Evolutionary conservation across 371 early-diverging fungal genomes (phyloP).

Genomic region (Syncephalis plumigaleata): DNA sequence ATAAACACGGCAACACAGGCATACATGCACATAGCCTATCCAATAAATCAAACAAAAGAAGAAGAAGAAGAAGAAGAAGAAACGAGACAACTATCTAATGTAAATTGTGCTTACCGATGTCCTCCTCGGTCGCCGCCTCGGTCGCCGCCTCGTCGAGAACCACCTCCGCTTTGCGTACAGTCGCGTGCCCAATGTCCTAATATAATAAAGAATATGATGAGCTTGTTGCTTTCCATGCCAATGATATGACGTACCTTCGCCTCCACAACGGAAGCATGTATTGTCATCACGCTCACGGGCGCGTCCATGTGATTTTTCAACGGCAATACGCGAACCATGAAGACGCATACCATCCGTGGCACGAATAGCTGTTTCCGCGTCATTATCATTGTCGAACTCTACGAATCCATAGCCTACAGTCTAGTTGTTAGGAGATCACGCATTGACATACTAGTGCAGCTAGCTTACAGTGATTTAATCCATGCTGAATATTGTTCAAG

Average conservation of each 20-base stretch:
- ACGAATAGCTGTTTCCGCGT: constrained; percentile 59
- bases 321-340: constrained; percentile 34
- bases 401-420: constrained; percentile 32
- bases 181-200: constrained; percentile 2
- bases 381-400: constrained; percentile 43
- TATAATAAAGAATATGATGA: background rate
- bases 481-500: constrained; percentile 11
- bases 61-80: too few relatives aligned
- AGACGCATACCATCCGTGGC: constrained; percentile 39
- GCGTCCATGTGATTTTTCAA: constrained; percentile 41
- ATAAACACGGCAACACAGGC: too few relatives aligned
- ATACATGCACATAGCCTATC: too few relatives aligned
- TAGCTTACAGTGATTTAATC: constrained; percentile 8
- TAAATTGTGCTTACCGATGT: too few relatives aligned
- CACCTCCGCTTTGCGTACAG: background rate
- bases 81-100: too few relatives aligned
- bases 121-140: background rate
- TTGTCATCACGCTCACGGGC: constrained; percentile 31
- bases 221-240: too few relatives aligned
- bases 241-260: background rate
- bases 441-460: background rate
- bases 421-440: background rate
- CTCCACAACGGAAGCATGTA: constrained; percentile 25
- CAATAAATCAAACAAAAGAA: too few relatives aligned
- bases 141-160: background rate